Evolutionary conservation across 2,329 filamentous ascomycete genomes (phyloP), one percentile per base, ranked within the genome.

Genomic region (Colletotrichum nymphaeae): DNA sequence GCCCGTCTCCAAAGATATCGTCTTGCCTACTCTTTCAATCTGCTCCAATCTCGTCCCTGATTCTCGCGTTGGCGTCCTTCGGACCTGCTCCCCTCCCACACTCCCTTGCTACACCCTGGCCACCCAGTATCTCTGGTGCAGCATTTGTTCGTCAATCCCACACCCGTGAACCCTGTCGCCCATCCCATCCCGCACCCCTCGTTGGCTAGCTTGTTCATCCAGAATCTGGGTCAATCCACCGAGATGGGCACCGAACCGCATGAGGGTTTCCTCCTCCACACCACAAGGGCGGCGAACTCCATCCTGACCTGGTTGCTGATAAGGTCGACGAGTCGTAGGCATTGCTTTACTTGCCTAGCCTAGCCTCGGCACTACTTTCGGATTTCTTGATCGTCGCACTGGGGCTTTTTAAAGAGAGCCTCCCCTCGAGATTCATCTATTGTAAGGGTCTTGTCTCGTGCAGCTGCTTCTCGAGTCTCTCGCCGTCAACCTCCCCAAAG

Each of bases 301-400:
- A 63, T 32, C 58, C 66, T 28, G 49, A 5, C 58, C 58, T 32
- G 67, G 67, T 65, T 72, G 68, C 74, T 75, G 73, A 75, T 76
- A 76, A 76, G 75, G 70, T 67, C 49, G 63, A 74, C 63, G 58
- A 59, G 62, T 63, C 46, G 60, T 53, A 63, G n/a, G 55, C 68
- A n/a, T 63, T 58, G 57, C 30, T 19, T 16, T 65, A 60, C 46
- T 53, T 65, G 52, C 56, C 60, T 42, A 57, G 55, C 56, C 60
- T 65, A 63, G 69, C 65, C 67, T 75, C 75, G 75, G 75, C 70
- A 69, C 67, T 62, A 75, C 67, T 71, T 62, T 75, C 74, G 74
- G 71, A 53, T 68, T 73, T 26, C 69, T 73, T 42, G 49, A 73
- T 71, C 69, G 59, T 70, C 63, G 62, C 52, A 71, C 64, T 57